phyloP scores from a whole-genome alignment of 345 rosid genomes.

The Populus euphratica region DNA sequence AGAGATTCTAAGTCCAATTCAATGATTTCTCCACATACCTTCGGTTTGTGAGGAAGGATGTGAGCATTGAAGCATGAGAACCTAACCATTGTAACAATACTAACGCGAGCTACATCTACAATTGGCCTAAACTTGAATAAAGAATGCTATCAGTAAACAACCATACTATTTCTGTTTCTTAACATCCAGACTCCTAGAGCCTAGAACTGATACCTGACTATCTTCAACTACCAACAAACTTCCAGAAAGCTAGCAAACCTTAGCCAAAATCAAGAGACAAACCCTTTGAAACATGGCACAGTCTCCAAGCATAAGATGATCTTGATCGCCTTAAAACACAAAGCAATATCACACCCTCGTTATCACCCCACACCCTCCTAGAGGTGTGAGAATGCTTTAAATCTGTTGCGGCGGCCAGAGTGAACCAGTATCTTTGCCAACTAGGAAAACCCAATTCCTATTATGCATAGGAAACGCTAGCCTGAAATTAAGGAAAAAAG shows the following conservation, averaged over 20 bases:
- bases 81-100: constrained; percentile 58
- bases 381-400: constrained; percentile 84
- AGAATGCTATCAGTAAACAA: constrained; percentile 11
- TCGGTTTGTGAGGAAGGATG: constrained; percentile 45
- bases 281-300: constrained; percentile 85
- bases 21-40: constrained; percentile 43
- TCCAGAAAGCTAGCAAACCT: constrained; percentile 30
- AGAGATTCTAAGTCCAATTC: constrained; percentile 14
- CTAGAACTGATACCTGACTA: constrained; percentile 22
- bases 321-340: constrained; percentile 68
- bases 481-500: constrained; percentile 31
- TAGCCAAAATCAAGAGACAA: constrained; percentile 96
- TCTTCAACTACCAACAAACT: constrained; percentile 25
- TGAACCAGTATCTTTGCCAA: constrained; percentile 42
- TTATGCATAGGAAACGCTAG: constrained; percentile 29
- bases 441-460: constrained; percentile 42
- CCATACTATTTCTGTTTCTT: constrained; percentile 15
- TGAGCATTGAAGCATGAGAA: constrained; percentile 83
- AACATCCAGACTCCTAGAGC: constrained; percentile 22
- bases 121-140: constrained; percentile 8
- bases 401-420: constrained; percentile 93
- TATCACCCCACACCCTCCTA: constrained; percentile 84
- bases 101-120: constrained; percentile 37
- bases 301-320: constrained; percentile 83
- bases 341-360: constrained; percentile 42